phyloP scores from a whole-genome alignment of 305 asterid species.

The Plantago coronopus region DNA sequence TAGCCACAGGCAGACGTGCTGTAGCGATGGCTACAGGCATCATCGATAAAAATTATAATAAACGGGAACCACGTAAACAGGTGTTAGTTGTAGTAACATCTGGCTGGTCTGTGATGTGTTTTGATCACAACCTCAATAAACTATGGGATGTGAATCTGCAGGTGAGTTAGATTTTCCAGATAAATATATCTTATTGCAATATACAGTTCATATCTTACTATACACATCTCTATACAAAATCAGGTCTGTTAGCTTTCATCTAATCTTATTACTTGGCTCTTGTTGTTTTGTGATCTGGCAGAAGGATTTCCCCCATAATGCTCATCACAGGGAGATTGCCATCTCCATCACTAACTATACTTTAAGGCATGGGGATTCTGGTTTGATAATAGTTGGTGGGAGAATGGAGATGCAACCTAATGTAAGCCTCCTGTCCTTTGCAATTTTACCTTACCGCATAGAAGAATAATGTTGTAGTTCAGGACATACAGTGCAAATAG shows the following conservation, averaged over 20 bases:
- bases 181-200: neutral
- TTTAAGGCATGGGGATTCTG: slow-evolving; percentile 83
- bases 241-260: slow-evolving; percentile 16
- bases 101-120: slow-evolving; percentile 96
- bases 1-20: slow-evolving; percentile 87
- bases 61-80: slow-evolving; percentile 69
- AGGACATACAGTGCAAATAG: slow-evolving; percentile 15
- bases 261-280: slow-evolving; percentile 19
- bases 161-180: slow-evolving; percentile 34
- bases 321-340: slow-evolving; percentile 90
- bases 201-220: slow-evolving; percentile 5
- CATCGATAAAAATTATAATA: slow-evolving; percentile 62
- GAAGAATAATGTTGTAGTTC: slow-evolving; percentile 15
- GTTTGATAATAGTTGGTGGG: slow-evolving; percentile 88
- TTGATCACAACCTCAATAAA: slow-evolving; percentile 91
- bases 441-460: slow-evolving; percentile 8
- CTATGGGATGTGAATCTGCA: slow-evolving; percentile 93
- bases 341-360: slow-evolving; percentile 87
- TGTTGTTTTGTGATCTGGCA: slow-evolving; percentile 31
- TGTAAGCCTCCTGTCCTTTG: slow-evolving; percentile 47
- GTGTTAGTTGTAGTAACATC: slow-evolving; percentile 90
- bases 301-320: slow-evolving; percentile 95
- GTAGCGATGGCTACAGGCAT: slow-evolving; percentile 95
- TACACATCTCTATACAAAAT: slow-evolving; percentile 13
- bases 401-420: slow-evolving; percentile 98